phyloP scores from a whole-genome alignment of 345 rosid genomes.

The Eucalyptus polyanthemos region DNA sequence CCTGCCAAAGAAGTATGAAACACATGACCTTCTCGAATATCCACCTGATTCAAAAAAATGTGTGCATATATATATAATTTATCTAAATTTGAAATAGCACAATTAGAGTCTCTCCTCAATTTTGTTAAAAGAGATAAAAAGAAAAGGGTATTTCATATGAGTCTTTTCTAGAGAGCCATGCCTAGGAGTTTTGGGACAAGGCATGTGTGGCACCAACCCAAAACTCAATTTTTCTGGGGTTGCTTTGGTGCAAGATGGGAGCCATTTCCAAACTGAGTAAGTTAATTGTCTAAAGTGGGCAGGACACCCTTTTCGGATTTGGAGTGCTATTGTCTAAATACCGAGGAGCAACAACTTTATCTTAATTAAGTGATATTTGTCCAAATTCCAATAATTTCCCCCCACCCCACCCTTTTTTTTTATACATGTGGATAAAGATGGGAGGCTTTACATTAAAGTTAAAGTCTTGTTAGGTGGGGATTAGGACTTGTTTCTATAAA shows the following conservation, averaged over 20 bases:
- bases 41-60: not conserved
- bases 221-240: not conserved
- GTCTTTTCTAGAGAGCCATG: not conserved
- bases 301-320: not conserved
- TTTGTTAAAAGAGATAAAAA: not conserved
- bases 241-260: not conserved
- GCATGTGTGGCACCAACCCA: not conserved
- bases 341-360: not conserved
- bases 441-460: slow-evolving; percentile 11
- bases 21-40: not conserved
- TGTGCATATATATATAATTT: not conserved
- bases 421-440: not conserved
- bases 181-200: not conserved
- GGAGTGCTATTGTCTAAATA: not conserved
- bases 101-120: not conserved
- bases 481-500: not conserved
- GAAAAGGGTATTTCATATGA: not conserved
- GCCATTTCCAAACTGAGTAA: not conserved
- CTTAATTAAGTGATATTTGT: not conserved
- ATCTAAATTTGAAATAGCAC: not conserved
- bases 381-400: not conserved
- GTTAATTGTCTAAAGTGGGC: not conserved
- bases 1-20: not conserved
- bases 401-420: not conserved
- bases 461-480: slow-evolving; percentile 4